A percentile compares a stretch with the other conserved stretches of the same genome.
These are phyloP conservation scores for Albugo candida DNA, from an alignment of 352 stramenopile genomes.

Conservation along the genomic window DNA sequence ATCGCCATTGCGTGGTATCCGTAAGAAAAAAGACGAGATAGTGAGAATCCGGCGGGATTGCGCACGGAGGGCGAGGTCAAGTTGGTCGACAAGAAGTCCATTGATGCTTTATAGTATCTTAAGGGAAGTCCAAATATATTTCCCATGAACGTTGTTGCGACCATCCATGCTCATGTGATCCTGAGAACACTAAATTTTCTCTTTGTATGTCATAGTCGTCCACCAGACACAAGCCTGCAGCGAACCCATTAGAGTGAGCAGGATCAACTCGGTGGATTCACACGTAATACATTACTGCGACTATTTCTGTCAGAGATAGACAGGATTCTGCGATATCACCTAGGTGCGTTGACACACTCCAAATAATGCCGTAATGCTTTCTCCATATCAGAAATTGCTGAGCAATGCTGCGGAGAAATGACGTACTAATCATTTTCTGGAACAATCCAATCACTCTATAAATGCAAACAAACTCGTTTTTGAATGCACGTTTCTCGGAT, in stretches of 20 bases:
- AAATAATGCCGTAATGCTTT: slow-evolving; percentile 47
- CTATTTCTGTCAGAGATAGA: too few relatives aligned
- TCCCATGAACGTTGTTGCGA: slow-evolving; percentile 56
- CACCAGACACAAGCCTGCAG: slow-evolving; percentile 43
- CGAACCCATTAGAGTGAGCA: not conserved
- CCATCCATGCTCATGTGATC: slow-evolving; percentile 29
- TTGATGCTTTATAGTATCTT: slow-evolving; percentile 62
- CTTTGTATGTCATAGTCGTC: slow-evolving; percentile 65
- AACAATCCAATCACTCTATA: too few relatives aligned
- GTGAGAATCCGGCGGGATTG: too few relatives aligned
- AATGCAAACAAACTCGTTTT: slow-evolving; percentile 3
- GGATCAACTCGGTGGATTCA: not conserved
- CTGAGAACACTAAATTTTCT: slow-evolving; percentile 58
- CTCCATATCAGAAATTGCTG: slow-evolving; percentile 37
- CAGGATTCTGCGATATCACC: slow-evolving; percentile 52
- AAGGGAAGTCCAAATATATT: slow-evolving; percentile 63
- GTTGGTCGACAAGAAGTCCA: slow-evolving; percentile 67
- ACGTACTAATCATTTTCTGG: slow-evolving; percentile 63
- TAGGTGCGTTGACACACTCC: slow-evolving; percentile 59
- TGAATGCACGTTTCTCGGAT: not conserved
- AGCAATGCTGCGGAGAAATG: slow-evolving; percentile 57
- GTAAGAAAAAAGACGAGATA: too few relatives aligned
- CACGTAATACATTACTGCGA: slow-evolving; percentile 16
- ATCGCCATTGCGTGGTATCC: not conserved
- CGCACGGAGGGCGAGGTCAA: slow-evolving; percentile 14